A percentile compares a stretch with the other conserved stretches of the same genome.
Evolutionary conservation across 2,329 filamentous ascomycete species (phyloP).

Genomic region (Dactylellina leptospora): DNA sequence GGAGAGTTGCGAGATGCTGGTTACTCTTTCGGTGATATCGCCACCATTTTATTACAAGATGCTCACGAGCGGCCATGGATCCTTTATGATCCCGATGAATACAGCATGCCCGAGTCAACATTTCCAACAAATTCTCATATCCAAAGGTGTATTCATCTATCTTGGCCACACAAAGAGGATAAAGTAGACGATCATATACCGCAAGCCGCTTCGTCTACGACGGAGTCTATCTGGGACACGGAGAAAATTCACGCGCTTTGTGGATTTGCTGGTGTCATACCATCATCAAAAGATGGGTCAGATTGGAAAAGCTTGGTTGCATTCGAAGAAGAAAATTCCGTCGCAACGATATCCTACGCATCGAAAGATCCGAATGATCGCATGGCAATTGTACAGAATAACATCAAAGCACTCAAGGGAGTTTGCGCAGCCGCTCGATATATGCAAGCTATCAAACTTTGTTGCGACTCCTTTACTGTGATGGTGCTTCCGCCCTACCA

Average conservation of each 20-base stretch:
- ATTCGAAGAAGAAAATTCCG: slow-evolving; percentile 3
- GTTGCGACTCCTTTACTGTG: slow-evolving; percentile 17
- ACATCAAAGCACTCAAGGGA: background rate
- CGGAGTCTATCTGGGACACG: background rate
- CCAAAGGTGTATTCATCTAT: slow-evolving; percentile 2
- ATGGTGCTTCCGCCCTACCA: background rate
- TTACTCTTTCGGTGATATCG: slow-evolving; percentile 12
- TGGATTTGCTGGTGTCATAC: slow-evolving; percentile 13
- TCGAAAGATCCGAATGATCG: background rate
- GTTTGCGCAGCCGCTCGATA: slow-evolving; percentile 1
- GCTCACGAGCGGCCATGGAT: slow-evolving; percentile 27
- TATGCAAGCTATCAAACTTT: slow-evolving; percentile 12
- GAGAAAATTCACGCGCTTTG: slow-evolving; percentile 30
- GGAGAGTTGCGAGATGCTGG: slow-evolving; percentile 11
- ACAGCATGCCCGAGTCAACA: background rate
- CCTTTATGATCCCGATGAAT: slow-evolving; percentile 6
- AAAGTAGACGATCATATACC: background rate
- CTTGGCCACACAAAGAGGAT: background rate
- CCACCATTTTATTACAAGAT: slow-evolving; percentile 6
- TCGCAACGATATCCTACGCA: slow-evolving; percentile 10
- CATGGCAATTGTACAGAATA: background rate
- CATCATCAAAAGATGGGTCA: background rate
- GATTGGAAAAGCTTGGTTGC: background rate
- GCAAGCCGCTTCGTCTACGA: background rate
- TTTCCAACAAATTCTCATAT: background rate